Evolutionary conservation across 345 rosid genomes (phyloP).

Genomic region (Atalantia buxifolia): DNA sequence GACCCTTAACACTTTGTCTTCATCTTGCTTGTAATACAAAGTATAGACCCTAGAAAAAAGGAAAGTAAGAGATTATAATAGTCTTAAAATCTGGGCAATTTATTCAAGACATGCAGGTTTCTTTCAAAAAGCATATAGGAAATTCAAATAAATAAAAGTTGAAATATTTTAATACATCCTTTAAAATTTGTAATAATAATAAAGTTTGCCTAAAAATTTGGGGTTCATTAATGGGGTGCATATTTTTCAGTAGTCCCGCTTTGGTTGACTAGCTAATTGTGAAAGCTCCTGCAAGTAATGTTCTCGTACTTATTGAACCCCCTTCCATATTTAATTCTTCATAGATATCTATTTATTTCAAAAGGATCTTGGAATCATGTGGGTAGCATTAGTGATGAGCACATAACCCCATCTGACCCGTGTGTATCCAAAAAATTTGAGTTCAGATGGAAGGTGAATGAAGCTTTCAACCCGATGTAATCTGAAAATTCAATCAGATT

Average conservation of each 20-base stretch:
- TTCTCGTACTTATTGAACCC: background rate
- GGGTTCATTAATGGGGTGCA: too few species aligned
- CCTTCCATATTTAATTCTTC: background rate
- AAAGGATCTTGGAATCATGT: background rate
- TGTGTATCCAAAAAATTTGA: too few species aligned
- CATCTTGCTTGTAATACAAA: background rate
- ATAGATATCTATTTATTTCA: background rate
- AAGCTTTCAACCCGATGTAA: too few species aligned
- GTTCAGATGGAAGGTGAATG: too few species aligned
- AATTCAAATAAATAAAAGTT: background rate
- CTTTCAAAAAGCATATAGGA: background rate
- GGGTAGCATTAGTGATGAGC: too few species aligned
- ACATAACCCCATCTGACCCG: accelerated
- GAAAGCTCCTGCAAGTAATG: background rate
- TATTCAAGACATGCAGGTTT: background rate
- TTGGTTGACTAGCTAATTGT: background rate
- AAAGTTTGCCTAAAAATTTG: too few species aligned
- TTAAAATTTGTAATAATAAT: too few species aligned
- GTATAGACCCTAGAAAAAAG: background rate
- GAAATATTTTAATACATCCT: too few species aligned
- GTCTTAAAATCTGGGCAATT: background rate
- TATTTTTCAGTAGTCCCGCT: too few species aligned
- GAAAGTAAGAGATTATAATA: background rate
- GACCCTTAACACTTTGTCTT: background rate
- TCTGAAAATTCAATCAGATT: too few species aligned